Evolutionary conservation across 2,329 filamentous ascomycete species (phyloP), one percentile per base, ranked within the genome.

Genomic region (Catunica adiposa): DNA sequence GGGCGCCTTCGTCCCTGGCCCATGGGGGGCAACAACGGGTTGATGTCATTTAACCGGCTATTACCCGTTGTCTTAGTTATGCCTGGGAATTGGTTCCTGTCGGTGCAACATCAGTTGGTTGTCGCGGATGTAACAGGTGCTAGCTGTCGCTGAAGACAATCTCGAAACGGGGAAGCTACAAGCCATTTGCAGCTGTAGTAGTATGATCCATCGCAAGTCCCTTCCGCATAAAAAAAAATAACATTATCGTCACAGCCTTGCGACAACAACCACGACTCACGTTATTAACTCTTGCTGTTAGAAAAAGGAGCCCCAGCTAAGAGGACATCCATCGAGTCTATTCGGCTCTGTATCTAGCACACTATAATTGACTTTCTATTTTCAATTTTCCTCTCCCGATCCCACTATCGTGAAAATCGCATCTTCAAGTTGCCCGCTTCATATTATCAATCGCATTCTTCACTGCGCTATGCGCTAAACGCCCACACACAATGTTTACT

Each of bases 401-500:
- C 20, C n/a, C 20, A 44, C n/a, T 44, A 22, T 20, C 29, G 29
- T 34, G 29, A 34, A 34, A 22, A n/a, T 44, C 20, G 4, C 40
- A n/a, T 44, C 40, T 17, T 11, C 15, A 44, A 2, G 20, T 38
- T 34, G 29, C 29, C 29, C 5, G 5, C 29, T 34, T 34, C 29
- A n/a, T 22, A 8, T 7, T 7, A n/a, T 20, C 15, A 17, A 40
- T 53, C 51, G 51, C 51, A 53, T 53, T 25, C 31, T 23, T 15
- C 9, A 23, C 40, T 40, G 51, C 51, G 51, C 15, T 15, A 53
- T 53, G 51, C 51, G 31, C 34, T 53, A 40, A 29, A 14, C 23
- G 20, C 60, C 62, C 66, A 70, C 29, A 34, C 11, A 34, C 61
- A 64, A 98, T 98, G 92, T 97, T 98, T 74, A 94, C 85, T 61